Evolutionary conservation across 1,284 basidiomycete species (phyloP), one percentile per base, ranked within the genome.

Genomic region (Thecaphora thlaspeos): DNA sequence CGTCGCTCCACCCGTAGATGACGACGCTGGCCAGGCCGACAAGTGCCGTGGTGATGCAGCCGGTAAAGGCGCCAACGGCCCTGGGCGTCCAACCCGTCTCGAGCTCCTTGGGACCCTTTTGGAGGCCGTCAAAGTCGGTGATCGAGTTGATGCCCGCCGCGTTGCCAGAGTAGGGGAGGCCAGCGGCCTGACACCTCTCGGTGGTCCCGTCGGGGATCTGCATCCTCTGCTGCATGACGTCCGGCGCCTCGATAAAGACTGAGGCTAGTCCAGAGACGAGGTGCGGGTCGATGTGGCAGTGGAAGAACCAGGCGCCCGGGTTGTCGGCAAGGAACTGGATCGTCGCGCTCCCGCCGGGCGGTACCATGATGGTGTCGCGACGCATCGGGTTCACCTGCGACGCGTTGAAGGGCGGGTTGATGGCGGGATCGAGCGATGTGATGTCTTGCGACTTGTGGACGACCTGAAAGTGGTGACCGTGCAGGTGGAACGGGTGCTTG

Each of bases 321-420:
- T 69, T 65, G 45, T 71, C 66, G 0, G 69, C 54, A 15, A 51
- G n/a, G 43, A 71, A 49, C 3, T 78, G 70, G 2, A 80, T 40
- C 21, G 75, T 68, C 0, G 69, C 74, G 49, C 64, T 24, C 30
- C 58, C 46, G 26, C 56, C 56, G 23, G 66, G 72, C 0, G 70
- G 62, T 5, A 80, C 68, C 38, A 75, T 55, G 43, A 79, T 43
- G 1, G 74, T 77, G 53, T 81, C 80, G 17, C 80, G 63, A 4
- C 80, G 63, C 45, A 79, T 57, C 0, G 80, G 79, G 59, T 79
- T 80, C 21, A 51, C 75, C 60, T 22, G 79, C 66, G 79, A 95
- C 90, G 48, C 91, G 43, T 84, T 81, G 49, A 89, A 79, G 0
- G 89, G 86, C 17, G 91, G 92, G 80, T 95, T 95, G 53, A 91